Evolutionary conservation across 805 yeast species (phyloP).

Genomic region (Wickerhamiella kazuoi): DNA sequence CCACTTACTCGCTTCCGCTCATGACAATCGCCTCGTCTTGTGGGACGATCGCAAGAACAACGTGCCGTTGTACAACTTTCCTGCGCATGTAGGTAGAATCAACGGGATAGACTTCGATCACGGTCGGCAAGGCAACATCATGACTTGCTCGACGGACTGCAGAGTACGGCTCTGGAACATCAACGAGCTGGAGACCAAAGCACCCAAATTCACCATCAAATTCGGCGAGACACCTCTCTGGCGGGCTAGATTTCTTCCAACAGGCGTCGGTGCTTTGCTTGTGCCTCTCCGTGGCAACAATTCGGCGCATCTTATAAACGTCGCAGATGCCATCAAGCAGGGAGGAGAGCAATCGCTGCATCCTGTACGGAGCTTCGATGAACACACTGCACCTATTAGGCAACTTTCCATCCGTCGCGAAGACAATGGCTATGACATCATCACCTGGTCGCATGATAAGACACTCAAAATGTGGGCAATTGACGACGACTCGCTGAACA

Average conservation of each 20-base stretch:
- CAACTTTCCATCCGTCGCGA: slow-evolving; percentile 78
- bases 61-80: slow-evolving; percentile 44
- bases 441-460: slow-evolving; percentile 86
- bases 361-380: slow-evolving; percentile 40
- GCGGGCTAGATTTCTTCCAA: slow-evolving; percentile 75
- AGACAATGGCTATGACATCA: slow-evolving; percentile 74
- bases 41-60: slow-evolving; percentile 88
- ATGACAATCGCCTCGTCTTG: slow-evolving; percentile 57
- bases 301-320: slow-evolving; percentile 32
- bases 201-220: slow-evolving; percentile 40
- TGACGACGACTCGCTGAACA: slow-evolving; percentile 30
- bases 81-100: slow-evolving; percentile 71
- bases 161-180: slow-evolving; percentile 73
- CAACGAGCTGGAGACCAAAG: slow-evolving; percentile 19
- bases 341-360: background rate
- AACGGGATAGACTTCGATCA: slow-evolving; percentile 78
- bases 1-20: slow-evolving; percentile 67
- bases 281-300: slow-evolving; percentile 87
- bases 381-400: slow-evolving; percentile 69
- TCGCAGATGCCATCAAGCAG: background rate
- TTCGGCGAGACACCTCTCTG: slow-evolving; percentile 68
- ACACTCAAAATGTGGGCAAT: slow-evolving; percentile 73
- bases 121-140: slow-evolving; percentile 37
- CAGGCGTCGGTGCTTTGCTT: slow-evolving; percentile 72
- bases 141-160: slow-evolving; percentile 75